Conservation (phyloP, 2,329 filamentous ascomycete species). For the Graphiopsis chlorocephala region DNA sequence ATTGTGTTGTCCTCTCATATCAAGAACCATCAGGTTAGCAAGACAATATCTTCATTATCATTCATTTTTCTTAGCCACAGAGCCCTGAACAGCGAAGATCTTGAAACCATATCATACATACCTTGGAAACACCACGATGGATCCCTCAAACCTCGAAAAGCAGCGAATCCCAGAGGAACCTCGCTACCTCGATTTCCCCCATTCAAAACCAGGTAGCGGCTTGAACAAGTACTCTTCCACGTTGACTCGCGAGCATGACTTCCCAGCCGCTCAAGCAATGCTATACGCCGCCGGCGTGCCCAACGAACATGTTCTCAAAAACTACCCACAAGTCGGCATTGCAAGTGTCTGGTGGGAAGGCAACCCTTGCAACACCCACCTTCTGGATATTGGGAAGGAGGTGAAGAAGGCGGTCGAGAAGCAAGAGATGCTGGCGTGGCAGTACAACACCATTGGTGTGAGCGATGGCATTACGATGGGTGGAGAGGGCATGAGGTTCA, state of each 20-base stretch:
- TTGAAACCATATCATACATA: not conserved
- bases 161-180: constrained; percentile 42
- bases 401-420: constrained; percentile 79
- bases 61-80: not conserved
- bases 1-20: not conserved
- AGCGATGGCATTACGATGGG: constrained; percentile 96
- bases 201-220: constrained; percentile 53
- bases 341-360: constrained; percentile 97
- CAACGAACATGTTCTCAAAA: constrained; percentile 80
- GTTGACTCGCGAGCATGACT: constrained; percentile 82
- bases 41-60: not conserved
- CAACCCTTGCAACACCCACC: constrained; percentile 79
- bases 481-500: constrained; percentile 91
- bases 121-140: constrained; percentile 28
- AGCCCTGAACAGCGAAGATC: not conserved
- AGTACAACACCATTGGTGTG: constrained; percentile 84
- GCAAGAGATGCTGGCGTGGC: constrained; percentile 88
- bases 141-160: constrained; percentile 36
- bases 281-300: constrained; percentile 90
- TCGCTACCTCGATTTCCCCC: constrained; percentile 57
- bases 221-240: constrained; percentile 85
- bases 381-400: constrained; percentile 82
- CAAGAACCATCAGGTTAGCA: not conserved
- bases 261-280: constrained; percentile 92
- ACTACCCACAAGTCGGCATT: constrained; percentile 83